Base-by-base conservation (phyloP, 2,329 filamentous ascomycete species). In the Penicillium sp. region DNA sequence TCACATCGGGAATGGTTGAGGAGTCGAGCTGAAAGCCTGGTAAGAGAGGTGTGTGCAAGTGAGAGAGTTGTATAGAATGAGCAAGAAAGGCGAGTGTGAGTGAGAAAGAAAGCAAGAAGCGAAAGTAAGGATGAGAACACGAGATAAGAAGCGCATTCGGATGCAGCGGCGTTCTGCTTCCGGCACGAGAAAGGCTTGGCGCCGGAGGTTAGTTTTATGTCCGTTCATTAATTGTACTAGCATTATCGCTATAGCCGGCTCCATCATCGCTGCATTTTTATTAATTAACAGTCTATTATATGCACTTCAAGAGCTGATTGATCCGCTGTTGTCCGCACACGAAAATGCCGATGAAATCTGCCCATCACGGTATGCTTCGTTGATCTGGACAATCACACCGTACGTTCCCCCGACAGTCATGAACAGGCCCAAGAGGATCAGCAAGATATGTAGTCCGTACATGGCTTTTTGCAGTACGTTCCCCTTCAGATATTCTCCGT, bases 341-440 rank as follows among this genome's bases (percentile, higher is more conserved):
- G 55, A 57, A 49, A 62, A 60, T 3, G 53, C 57, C 14, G 55
- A 58, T 8, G 55, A 43, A 10, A 62, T 58, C 11, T 53, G 40
- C 16, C 57, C 57, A 46, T 56, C 43, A 10, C 27, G 46, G 53
- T 56, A 65, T 3, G 55, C 56, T 46, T 55, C 27, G 38, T 57
- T 58, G 39, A 60, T 62, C 45, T 60, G 53, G 9, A 57, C 52
- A 39, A 60, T 50, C 13, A 56, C 55, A 4, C 56, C 56, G 38
- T 61, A 60, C 1, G 77, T 79, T 0, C 77, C 78, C 1, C 74
- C 77, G 22, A 79, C 67, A 5, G 74, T 66, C 49, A 81, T 64
- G 54, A 81, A 81, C 0, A 74, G n/a, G 0, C 76, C 77, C 13
- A 81, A 55, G 1, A 74, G 51, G 10, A 79, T 70, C 48, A 80